Base-by-base conservation (phyloP, 73 alveolate species). In the Paraurostyla sp. region DNA sequence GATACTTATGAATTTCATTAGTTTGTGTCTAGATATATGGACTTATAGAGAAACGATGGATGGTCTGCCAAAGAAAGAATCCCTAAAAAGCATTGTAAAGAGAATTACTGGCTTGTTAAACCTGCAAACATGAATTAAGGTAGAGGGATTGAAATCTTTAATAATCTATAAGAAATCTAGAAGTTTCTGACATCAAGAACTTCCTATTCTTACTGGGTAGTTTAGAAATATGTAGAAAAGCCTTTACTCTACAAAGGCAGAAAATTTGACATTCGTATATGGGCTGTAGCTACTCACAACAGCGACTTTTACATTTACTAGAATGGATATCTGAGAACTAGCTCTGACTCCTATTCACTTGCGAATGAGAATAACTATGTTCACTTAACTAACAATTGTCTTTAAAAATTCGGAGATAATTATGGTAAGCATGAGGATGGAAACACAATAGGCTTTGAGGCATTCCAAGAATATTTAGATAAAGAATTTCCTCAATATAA, bases 311-410 rank as follows among this genome's bases (percentile, higher is more conserved):
- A 71, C 73, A 76, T 85, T 52, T 93, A 78, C 54, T 27, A 59
- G 84, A 46, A 91, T 32, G 94, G 95, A 35, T 88, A 92, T 36
- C 93, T 90, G 42, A 57, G 96, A 42, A 84, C 92, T 25, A 75
- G 92, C 27, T 45, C 90, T 7, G 92, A 73, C 16, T 57, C 65
- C 50, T 92, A 87, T 76, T 57, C 90, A 41, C 83, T 91, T 32
- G 82, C 83, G 16, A 76, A 65, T 71, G 94, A 82, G 63, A 93
- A 96, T 85, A 93, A 92, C 43, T 96, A 73, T 88, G 96, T 97
- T 29, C 99, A 97, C 83, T 81, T 97, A 43, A 97, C 99, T 16
- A 97, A 97, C 86, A 91, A 96, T 78, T 92, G 98, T 43, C 92
- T 94, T 22, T 95, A 97, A 87, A 95, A 96, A 89, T 60, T 76